Evolutionary conservation across 257 asterid genomes (phyloP).

Genomic region (Solanum sitiens): DNA sequence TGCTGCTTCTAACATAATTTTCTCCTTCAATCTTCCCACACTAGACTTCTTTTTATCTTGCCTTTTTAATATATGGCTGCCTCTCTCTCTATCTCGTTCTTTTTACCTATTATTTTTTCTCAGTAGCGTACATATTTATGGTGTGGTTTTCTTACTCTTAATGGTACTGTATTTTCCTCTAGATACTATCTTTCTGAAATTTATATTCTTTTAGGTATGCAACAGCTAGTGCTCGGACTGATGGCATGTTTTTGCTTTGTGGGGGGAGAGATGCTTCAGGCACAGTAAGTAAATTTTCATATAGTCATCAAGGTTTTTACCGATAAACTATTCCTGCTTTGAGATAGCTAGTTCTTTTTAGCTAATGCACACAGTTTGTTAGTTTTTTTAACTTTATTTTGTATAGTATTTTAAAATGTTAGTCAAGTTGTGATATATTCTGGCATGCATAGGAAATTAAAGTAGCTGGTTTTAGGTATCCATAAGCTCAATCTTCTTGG

Average conservation of each 20-base stretch:
- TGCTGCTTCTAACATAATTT: background rate
- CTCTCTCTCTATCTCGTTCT: background rate
- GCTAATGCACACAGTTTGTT: background rate
- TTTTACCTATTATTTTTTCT: background rate
- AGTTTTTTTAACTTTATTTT: background rate
- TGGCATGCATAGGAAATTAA: background rate
- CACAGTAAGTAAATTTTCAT: conserved; percentile 40
- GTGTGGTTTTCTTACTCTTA: background rate
- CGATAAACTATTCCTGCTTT: background rate
- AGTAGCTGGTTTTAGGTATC: background rate
- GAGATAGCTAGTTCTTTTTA: background rate
- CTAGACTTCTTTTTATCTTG: background rate
- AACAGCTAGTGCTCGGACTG: conserved; percentile 97
- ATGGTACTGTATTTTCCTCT: background rate
- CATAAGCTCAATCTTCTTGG: background rate
- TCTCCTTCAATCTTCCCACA: background rate
- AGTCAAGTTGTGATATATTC: background rate
- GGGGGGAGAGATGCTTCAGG: conserved; percentile 99
- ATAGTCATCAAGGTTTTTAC: background rate
- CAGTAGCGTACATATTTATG: background rate
- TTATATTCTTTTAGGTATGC: conserved; percentile 69
- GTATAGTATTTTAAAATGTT: background rate
- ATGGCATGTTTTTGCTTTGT: conserved; percentile 98
- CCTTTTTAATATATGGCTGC: background rate
- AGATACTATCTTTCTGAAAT: background rate